A percentile compares a stretch with the other conserved stretches of the same genome.
phyloP scores from a whole-genome alignment of 208 protist species.

The Wallacemonas rigidus region DNA sequence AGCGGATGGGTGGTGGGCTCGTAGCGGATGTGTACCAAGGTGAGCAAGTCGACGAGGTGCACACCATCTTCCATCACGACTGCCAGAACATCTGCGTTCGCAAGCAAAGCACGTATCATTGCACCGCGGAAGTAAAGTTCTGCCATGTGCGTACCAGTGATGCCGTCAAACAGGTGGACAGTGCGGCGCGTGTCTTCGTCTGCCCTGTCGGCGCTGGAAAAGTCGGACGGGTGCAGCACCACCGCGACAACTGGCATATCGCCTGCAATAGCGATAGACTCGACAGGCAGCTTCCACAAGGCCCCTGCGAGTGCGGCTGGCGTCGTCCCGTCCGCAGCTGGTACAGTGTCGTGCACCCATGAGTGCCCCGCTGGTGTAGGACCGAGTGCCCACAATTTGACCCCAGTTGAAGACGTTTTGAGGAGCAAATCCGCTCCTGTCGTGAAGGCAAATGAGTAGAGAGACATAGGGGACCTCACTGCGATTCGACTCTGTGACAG shows the following conservation, averaged over 20 bases:
- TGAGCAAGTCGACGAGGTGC: conserved; percentile 67
- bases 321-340: background rate
- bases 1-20: conserved; percentile 46
- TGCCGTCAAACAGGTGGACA: conserved; percentile 59
- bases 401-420: background rate
- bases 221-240: conserved; percentile 31
- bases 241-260: conserved; percentile 62
- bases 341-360: background rate
- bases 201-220: background rate
- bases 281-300: conserved; percentile 41
- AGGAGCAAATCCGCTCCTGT: conserved; percentile 3
- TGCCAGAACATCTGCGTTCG: conserved; percentile 47
- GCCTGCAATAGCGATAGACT: conserved; percentile 46
- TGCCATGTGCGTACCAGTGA: conserved; percentile 32
- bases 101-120: conserved; percentile 35
- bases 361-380: background rate
- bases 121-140: conserved; percentile 67
- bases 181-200: conserved; percentile 19
- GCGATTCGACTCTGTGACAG: no score
- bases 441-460: background rate
- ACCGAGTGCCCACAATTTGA: background rate
- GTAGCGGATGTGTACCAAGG: conserved; percentile 54
- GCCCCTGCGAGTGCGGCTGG: background rate
- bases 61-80: conserved; percentile 50
- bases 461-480: background rate